Percentiles rank a stretch among this genome's conserved stretches.
These are phyloP conservation scores for Lepidium aucheri DNA, from an alignment of 345 rosid genomes.

Conservation along the genomic window DNA sequence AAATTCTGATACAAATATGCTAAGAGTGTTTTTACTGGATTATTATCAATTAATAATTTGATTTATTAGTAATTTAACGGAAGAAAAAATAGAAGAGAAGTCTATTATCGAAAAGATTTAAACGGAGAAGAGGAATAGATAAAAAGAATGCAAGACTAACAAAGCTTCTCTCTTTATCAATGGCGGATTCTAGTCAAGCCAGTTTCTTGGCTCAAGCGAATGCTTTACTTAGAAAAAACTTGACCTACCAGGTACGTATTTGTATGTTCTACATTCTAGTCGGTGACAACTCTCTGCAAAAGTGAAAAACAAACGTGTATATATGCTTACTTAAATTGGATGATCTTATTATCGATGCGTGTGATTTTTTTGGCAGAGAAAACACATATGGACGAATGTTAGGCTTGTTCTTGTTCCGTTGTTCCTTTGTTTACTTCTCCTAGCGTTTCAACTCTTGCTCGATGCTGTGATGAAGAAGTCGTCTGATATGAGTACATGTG, in stretches of 20 bases:
- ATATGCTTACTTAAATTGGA: no score
- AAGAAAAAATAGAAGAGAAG: background rate
- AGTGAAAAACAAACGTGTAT: no score
- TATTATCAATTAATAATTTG: background rate
- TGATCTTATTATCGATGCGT: background rate
- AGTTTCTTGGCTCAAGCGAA: slow-evolving; percentile 68
- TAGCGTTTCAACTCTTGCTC: slow-evolving; percentile 37
- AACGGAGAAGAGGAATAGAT: background rate
- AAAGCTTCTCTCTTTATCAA: slow-evolving; percentile 19
- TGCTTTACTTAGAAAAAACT: slow-evolving; percentile 76
- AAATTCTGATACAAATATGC: background rate
- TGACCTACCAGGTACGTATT: slow-evolving; percentile 62
- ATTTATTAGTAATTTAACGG: background rate
- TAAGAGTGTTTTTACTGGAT: background rate
- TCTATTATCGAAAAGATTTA: background rate
- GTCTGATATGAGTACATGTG: background rate
- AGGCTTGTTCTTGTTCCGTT: slow-evolving; percentile 67
- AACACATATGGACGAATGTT: slow-evolving; percentile 54
- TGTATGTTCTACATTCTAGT: background rate
- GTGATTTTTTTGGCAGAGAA: slow-evolving; percentile 42
- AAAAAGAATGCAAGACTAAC: background rate
- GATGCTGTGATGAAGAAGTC: slow-evolving; percentile 6
- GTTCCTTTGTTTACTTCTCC: slow-evolving; percentile 59
- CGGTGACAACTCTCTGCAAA: no score
- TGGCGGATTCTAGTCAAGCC: slow-evolving; percentile 45